A percentile compares a stretch with the other conserved stretches of the same genome.
Conservation (phyloP, 2,329 filamentous ascomycete genomes). For the Drechslerella dactyloides region DNA sequence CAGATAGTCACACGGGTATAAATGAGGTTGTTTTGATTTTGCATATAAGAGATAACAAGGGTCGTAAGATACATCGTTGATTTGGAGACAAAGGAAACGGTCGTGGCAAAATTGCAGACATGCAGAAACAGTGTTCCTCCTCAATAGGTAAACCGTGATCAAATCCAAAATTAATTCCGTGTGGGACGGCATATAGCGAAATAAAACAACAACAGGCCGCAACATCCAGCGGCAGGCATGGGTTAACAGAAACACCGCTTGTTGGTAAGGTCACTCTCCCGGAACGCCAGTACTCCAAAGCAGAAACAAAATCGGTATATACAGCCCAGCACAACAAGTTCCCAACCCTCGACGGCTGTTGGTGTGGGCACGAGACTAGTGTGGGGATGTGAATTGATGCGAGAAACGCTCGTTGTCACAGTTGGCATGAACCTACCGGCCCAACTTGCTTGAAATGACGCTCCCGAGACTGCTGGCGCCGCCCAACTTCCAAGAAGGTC, state of each 20-base stretch:
- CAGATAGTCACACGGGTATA: no score
- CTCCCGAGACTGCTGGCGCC: conserved; percentile 46
- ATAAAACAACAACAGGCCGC: not conserved
- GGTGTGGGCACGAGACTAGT: no score
- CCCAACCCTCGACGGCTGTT: not conserved
- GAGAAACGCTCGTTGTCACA: no score
- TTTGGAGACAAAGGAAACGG: not conserved
- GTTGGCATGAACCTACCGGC: conserved; percentile 4
- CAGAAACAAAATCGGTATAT: not conserved
- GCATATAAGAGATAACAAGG: not conserved
- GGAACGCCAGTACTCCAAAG: conserved; percentile 1
- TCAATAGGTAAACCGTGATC: no score
- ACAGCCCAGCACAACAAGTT: not conserved
- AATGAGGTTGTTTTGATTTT: no score
- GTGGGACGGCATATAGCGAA: not conserved
- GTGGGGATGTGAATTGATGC: no score
- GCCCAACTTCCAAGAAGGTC: conserved; percentile 38
- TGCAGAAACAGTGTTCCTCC: not conserved
- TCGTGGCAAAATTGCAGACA: not conserved
- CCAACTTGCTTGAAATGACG: conserved; percentile 48
- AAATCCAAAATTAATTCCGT: not conserved
- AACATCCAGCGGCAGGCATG: no score
- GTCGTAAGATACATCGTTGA: conserved; percentile 6
- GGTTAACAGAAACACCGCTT: not conserved
- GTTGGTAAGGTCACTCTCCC: not conserved